Percentiles rank a stretch among this genome's conserved stretches.
phyloP scores from a whole-genome alignment of 345 rosid species.

The Eutrema yunnanense region DNA sequence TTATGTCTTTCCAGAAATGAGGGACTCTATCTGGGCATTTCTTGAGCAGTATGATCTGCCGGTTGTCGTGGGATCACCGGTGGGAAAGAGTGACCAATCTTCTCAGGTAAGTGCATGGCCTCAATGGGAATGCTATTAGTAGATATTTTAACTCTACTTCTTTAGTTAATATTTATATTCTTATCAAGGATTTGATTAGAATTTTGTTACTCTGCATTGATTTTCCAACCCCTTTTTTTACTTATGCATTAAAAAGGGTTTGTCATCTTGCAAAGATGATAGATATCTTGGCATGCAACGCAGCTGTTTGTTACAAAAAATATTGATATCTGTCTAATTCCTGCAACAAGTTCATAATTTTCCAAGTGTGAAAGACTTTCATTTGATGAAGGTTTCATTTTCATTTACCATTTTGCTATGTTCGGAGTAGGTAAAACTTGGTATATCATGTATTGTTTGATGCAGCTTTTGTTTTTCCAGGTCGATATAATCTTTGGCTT shows the following conservation, averaged over 20 bases:
- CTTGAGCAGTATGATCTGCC: slow-evolving; percentile 96
- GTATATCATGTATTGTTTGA: background rate
- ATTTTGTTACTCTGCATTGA: slow-evolving; percentile 5
- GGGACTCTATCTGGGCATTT: slow-evolving; percentile 76
- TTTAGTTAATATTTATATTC: background rate
- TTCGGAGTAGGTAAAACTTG: slow-evolving; percentile 7
- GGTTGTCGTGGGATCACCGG: slow-evolving; percentile 64
- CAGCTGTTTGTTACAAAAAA: background rate
- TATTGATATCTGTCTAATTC: background rate
- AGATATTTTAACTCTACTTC: background rate
- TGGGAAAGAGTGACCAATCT: slow-evolving; percentile 48
- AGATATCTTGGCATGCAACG: background rate
- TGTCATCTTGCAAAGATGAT: background rate
- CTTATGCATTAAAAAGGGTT: background rate
- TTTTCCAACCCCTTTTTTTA: background rate
- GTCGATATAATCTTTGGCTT: background rate
- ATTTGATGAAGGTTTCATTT: background rate
- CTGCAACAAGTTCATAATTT: background rate
- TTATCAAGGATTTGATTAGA: background rate
- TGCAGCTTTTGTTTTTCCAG: background rate
- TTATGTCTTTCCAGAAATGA: slow-evolving; percentile 63
- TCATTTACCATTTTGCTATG: background rate
- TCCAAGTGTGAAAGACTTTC: background rate
- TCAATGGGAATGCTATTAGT: background rate
- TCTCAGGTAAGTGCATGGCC: slow-evolving; percentile 50